Conservation (phyloP, 805 yeast species). For the Pichia gijzeniarum region DNA sequence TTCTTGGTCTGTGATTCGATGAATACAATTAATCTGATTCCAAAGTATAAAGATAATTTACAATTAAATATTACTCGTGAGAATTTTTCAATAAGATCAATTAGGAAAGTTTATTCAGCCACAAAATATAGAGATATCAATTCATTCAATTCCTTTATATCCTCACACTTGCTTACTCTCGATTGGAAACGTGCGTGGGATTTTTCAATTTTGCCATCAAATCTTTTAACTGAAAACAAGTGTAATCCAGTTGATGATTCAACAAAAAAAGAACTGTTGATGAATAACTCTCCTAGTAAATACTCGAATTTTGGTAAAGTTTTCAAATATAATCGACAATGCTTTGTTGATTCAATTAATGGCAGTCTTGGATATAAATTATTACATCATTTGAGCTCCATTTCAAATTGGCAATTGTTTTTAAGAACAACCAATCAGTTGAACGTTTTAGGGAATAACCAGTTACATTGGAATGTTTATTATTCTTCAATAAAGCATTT, state of each 20-base stretch:
- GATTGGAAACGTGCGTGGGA: slow-evolving; percentile 10
- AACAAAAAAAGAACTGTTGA: not conserved
- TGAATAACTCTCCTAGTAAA: not conserved
- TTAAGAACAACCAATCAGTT: slow-evolving; percentile 10
- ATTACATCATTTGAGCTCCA: not conserved
- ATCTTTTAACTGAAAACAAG: not conserved
- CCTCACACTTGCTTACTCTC: slow-evolving; percentile 10
- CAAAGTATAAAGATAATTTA: slow-evolving; percentile 15
- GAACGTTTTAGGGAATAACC: not conserved
- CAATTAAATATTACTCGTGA: slow-evolving; percentile 17
- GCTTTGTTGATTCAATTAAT: not conserved
- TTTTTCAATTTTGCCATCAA: not conserved
- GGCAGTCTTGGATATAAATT: not conserved
- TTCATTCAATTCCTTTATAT: slow-evolving; percentile 22
- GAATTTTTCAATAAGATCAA: slow-evolving; percentile 7
- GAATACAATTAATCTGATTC: slow-evolving; percentile 2
- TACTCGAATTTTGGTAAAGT: slow-evolving; percentile 1
- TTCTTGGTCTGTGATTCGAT: not conserved
- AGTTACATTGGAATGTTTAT: slow-evolving; percentile 4
- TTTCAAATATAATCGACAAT: not conserved
- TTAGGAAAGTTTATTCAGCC: slow-evolving; percentile 13
- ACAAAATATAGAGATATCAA: slow-evolving; percentile 13
- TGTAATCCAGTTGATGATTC: not conserved
- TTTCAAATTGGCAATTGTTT: slow-evolving; percentile 9
- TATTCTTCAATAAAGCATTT: slow-evolving; percentile 1